phyloP scores from a whole-genome alignment of 2,329 filamentous ascomycete genomes.

The Colletotrichum destructivum region DNA sequence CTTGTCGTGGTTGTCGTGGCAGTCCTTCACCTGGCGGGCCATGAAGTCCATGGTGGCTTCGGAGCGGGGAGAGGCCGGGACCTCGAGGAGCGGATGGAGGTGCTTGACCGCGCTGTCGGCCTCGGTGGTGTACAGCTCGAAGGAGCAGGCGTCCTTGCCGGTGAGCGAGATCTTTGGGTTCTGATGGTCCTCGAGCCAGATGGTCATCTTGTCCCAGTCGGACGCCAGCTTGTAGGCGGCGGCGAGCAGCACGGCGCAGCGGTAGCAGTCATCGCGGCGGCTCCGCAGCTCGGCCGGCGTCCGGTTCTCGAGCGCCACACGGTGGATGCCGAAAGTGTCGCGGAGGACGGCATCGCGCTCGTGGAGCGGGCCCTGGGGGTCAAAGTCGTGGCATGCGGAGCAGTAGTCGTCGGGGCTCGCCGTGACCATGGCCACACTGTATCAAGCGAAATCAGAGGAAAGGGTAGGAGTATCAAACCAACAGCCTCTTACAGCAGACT shows the following conservation, averaged over 20 bases:
- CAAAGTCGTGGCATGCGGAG: conserved; percentile 2
- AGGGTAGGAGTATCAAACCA: not conserved
- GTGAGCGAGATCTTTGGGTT: not conserved
- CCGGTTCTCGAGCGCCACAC: not conserved
- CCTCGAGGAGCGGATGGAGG: conserved; percentile 5
- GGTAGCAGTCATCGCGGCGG: conserved; percentile 1
- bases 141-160: not conserved
- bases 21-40: conserved; percentile 2
- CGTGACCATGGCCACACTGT: not conserved
- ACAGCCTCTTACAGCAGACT: not conserved
- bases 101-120: not conserved
- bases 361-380: conserved; percentile 1
- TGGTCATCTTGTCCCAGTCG: conserved; percentile 2
- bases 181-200: conserved; percentile 2
- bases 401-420: conserved; percentile 2
- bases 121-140: conserved; percentile 5
- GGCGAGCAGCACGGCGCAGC: conserved; percentile 2
- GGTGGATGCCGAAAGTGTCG: not conserved
- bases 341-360: not conserved
- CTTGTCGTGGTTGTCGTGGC: not conserved
- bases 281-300: not conserved
- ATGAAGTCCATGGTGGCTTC: conserved; percentile 3
- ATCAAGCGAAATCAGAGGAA: not conserved
- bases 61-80: not conserved
- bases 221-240: not conserved